phyloP scores from a whole-genome alignment of 345 rosid genomes.

The Salix viminalis region DNA sequence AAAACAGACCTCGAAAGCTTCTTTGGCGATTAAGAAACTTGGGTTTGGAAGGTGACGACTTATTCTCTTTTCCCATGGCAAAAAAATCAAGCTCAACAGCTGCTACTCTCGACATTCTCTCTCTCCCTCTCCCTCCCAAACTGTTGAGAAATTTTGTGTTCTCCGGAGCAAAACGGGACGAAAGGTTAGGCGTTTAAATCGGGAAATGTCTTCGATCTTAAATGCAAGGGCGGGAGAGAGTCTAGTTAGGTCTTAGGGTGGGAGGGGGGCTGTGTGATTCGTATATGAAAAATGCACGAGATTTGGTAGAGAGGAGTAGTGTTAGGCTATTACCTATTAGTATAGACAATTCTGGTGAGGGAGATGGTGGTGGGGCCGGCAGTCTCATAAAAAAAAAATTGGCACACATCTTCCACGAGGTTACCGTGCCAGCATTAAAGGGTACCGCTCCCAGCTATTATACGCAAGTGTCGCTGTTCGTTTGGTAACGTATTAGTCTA shows the following conservation, averaged over 20 bases:
- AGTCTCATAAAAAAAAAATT: background rate
- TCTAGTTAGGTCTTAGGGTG: no score
- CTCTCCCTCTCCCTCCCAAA: background rate
- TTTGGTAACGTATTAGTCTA: background rate
- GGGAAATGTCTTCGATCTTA: background rate
- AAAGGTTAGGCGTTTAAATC: background rate
- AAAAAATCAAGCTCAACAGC: slow-evolving; percentile 69
- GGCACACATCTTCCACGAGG: slow-evolving; percentile 16
- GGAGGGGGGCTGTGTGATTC: no score
- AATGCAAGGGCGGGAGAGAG: no score
- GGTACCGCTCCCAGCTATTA: background rate
- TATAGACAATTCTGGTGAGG: background rate
- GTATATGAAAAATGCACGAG: background rate
- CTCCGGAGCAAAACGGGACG: background rate
- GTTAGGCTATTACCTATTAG: no score
- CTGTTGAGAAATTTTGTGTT: background rate
- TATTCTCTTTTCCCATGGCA: slow-evolving; percentile 42
- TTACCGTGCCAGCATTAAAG: background rate
- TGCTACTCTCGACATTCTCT: slow-evolving; percentile 43
- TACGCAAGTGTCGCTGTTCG: background rate
- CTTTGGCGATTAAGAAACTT: slow-evolving; percentile 52
- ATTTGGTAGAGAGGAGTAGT: background rate
- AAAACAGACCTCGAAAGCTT: slow-evolving; percentile 59
- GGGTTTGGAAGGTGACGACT: slow-evolving; percentile 30
- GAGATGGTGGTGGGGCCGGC: background rate